phyloP scores from a whole-genome alignment of 352 stramenopile genomes.

The Poterioochromonas sp. region DNA sequence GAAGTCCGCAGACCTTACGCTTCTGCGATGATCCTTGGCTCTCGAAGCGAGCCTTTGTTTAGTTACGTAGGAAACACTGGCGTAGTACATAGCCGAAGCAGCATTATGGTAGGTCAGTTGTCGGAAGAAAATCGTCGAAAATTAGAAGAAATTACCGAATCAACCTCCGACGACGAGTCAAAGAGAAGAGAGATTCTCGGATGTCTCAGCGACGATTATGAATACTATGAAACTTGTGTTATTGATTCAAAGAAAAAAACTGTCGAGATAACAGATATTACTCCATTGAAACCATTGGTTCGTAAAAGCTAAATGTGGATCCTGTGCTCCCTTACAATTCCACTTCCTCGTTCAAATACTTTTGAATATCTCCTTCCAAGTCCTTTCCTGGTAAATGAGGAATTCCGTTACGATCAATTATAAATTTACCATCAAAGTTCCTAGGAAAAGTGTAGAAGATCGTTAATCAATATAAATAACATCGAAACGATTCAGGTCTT shows the following conservation, averaged over 20 bases:
- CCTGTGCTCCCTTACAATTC: too few species aligned
- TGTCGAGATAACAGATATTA: not conserved
- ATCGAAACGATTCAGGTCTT: not conserved
- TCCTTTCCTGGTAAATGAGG: not conserved
- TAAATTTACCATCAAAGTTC: constrained; percentile 31
- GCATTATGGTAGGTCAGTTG: too few species aligned
- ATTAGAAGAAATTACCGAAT: not conserved
- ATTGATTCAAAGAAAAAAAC: not conserved
- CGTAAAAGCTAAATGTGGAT: not conserved
- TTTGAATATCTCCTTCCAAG: not conserved
- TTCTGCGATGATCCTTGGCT: too few species aligned
- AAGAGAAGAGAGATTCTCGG: not conserved
- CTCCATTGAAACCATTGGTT: not conserved
- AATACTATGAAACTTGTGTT: too few species aligned
- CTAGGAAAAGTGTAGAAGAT: not conserved
- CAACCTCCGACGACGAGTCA: not conserved
- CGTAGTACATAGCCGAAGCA: too few species aligned
- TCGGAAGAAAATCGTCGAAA: too few species aligned
- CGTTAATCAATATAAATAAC: not conserved
- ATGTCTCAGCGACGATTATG: not conserved
- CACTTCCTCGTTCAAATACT: not conserved
- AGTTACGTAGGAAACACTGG: too few species aligned
- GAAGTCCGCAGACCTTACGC: too few species aligned
- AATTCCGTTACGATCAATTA: constrained; percentile 5
- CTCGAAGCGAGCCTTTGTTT: too few species aligned